Base-by-base conservation (phyloP, 495 filamentous ascomycete species). In the Aspergillus panamensis region DNA sequence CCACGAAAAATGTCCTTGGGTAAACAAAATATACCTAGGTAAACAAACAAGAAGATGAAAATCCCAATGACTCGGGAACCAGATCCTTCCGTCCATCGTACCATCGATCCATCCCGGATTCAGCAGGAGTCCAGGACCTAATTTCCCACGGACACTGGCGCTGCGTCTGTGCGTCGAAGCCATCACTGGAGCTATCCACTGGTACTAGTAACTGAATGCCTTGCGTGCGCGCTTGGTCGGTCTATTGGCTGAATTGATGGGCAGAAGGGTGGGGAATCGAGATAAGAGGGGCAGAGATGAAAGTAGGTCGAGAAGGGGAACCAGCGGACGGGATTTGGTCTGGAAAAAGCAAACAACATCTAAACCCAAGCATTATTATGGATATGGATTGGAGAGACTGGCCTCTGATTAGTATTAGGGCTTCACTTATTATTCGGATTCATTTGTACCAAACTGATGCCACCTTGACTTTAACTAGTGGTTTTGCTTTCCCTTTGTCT, bases 41-140 rank as follows among this genome's bases (percentile, higher is more conserved):
- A 25, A 25, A 25, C 25, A 25, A 25, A 25, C 25, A 25, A 25
- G 19, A 44, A 20, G n/a, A 44, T 6, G 6, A 6, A 5, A 16
- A 45, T 21, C 42, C n/a, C 42, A 45, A 45, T 45, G 14, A 45
- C 19, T 45, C 10, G 47, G 42, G 47, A 49, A 49, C 21, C 47
- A 49, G 47, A 49, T 49, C 47, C 47, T 49, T 49, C 47, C 47
- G 47, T 10, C 47, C 47, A n/a, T 49, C 25, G n/a, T 19, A 2
- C 7, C 9, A 20, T 19, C 16, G 17, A 20, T 20, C 42, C 42
- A 17, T 19, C 16, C 19, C 42, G 17, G 42, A 45, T 45, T 19
- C 7, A 20, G 19, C 17, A 25, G 16, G n/a, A n/a, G n/a, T n/a
- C n/a, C n/a, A n/a, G n/a, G 16, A 17, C 16, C 25, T 4, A 49